phyloP scores from a whole-genome alignment of 2,329 filamentous ascomycete species.

The Dryadomyces sulphureus region DNA sequence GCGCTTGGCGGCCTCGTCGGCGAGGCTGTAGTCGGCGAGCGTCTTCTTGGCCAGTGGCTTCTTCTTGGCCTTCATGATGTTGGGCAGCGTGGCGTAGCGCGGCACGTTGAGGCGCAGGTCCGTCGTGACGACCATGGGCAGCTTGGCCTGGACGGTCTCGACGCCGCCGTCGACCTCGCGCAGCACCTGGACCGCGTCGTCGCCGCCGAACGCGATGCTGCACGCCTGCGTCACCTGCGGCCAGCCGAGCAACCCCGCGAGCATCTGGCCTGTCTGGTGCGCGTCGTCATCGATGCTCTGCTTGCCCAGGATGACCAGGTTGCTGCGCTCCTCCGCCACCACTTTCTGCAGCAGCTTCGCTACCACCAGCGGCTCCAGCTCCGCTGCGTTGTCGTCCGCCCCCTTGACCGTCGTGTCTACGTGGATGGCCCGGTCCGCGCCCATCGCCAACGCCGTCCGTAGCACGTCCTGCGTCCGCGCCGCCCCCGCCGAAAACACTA shows the following conservation, averaged over 20 bases:
- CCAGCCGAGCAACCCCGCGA: slow-evolving; percentile 85
- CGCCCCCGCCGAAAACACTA: slow-evolving; percentile 77
- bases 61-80: slow-evolving; percentile 99
- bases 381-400: slow-evolving; percentile 55
- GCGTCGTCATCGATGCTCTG: slow-evolving; percentile 97
- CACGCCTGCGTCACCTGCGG: slow-evolving; percentile 87
- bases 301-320: slow-evolving; percentile 89
- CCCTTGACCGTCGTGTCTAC: slow-evolving; percentile 53
- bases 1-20: slow-evolving; percentile 55
- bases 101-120: slow-evolving; percentile 92
- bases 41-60: slow-evolving; percentile 93
- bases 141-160: slow-evolving; percentile 71
- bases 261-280: slow-evolving; percentile 94
- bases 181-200: slow-evolving; percentile 59
- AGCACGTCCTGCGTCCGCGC: slow-evolving; percentile 77
- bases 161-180: slow-evolving; percentile 92
- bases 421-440: slow-evolving; percentile 81
- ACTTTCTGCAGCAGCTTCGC: slow-evolving; percentile 77
- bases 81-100: slow-evolving; percentile 84
- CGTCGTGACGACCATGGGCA: slow-evolving; percentile 91
- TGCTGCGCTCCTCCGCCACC: slow-evolving; percentile 71
- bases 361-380: slow-evolving; percentile 78
- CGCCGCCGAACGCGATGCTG: slow-evolving; percentile 62
- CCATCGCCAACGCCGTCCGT: slow-evolving; percentile 97
- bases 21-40: slow-evolving; percentile 66